A percentile compares a stretch with the other conserved stretches of the same genome.
phyloP scores from a whole-genome alignment of 192 early-diverging fungal species.

The Oehlia diaphana region DNA sequence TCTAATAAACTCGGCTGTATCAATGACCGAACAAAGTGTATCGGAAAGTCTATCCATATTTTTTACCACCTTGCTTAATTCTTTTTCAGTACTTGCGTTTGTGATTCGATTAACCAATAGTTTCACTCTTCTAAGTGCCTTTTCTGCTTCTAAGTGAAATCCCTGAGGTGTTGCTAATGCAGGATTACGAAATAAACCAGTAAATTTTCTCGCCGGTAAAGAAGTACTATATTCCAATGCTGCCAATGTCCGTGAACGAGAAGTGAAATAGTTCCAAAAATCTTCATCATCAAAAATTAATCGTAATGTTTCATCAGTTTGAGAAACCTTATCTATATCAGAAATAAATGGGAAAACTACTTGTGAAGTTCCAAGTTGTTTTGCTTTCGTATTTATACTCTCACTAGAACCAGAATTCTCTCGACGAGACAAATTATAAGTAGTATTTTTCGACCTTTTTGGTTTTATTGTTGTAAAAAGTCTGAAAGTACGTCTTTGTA shows the following conservation, averaged over 20 bases:
- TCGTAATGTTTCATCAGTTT: background rate
- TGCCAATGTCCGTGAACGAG: background rate
- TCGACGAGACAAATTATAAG: background rate
- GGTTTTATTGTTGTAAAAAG: background rate
- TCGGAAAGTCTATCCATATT: constrained; percentile 88
- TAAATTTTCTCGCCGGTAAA: background rate
- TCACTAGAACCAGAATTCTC: background rate
- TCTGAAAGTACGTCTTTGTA: background rate
- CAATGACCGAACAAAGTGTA: constrained; percentile 87
- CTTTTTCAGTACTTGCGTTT: constrained; percentile 48
- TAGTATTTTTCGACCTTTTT: background rate
- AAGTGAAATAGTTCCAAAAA: background rate
- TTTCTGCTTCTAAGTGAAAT: constrained; percentile 20
- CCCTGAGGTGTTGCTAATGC: constrained; percentile 19
- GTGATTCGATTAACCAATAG: constrained; percentile 54
- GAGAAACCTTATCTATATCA: background rate
- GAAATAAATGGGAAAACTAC: background rate
- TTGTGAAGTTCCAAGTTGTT: background rate
- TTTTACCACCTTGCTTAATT: constrained; percentile 79
- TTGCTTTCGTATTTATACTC: background rate
- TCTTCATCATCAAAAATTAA: constrained; percentile 2
- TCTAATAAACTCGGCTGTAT: constrained; percentile 89
- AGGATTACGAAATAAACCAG: constrained; percentile 24
- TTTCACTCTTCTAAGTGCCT: constrained; percentile 19
- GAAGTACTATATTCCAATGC: constrained; percentile 2